Conservation (phyloP, 805 yeast genomes). For the Hanseniaspora hatyaiensis region DNA sequence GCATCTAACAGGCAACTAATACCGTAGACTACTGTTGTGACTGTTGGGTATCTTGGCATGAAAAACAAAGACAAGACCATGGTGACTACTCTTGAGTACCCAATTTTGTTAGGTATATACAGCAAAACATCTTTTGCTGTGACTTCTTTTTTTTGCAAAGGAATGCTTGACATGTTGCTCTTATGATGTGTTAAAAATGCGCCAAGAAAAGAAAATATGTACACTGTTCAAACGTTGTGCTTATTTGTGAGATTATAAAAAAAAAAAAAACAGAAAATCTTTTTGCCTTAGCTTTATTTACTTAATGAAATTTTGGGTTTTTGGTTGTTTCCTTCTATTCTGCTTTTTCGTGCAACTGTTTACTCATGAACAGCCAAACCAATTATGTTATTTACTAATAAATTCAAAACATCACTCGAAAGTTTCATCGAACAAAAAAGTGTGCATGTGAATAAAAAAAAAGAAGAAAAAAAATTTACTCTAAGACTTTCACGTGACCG, state of each 20-base stretch:
- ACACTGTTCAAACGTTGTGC: not conserved
- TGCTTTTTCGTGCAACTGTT: too few relatives aligned
- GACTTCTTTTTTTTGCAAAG: slow-evolving; percentile 17
- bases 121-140: slow-evolving; percentile 50
- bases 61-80: slow-evolving; percentile 68
- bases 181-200: not conserved
- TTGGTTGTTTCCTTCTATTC: too few relatives aligned
- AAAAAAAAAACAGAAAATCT: not conserved
- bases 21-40: slow-evolving; percentile 67
- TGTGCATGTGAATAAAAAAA: too few relatives aligned
- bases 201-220: too few relatives aligned
- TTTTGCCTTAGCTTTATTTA: too few relatives aligned
- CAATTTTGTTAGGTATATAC: slow-evolving; percentile 85
- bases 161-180: not conserved
- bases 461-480: too few relatives aligned
- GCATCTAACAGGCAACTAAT: slow-evolving; percentile 90
- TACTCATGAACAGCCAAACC: too few relatives aligned
- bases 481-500: too few relatives aligned
- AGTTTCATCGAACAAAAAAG: too few relatives aligned
- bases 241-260: not conserved
- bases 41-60: slow-evolving; percentile 75
- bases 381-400: too few relatives aligned
- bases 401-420: too few relatives aligned
- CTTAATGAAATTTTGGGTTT: too few relatives aligned
- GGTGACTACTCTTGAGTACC: slow-evolving; percentile 71